Evolutionary conservation across 345 rosid species (phyloP).

Genomic region (Cardamine resedifolia): DNA sequence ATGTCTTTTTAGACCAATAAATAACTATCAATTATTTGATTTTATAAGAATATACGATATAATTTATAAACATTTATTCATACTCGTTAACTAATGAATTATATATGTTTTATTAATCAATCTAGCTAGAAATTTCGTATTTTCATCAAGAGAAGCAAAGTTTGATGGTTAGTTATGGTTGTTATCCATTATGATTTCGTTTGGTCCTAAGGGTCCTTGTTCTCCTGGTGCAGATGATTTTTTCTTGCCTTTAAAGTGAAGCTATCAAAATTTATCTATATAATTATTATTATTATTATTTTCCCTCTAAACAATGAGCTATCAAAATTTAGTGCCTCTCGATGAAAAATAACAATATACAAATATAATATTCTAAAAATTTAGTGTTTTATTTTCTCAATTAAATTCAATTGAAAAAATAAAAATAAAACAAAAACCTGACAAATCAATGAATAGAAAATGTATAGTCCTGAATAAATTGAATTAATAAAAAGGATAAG

Average conservation of each 20-base stretch:
- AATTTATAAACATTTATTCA: background rate
- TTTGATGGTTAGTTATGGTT: slow-evolving; percentile 27
- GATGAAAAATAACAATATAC: too few species aligned
- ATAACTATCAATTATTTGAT: background rate
- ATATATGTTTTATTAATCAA: background rate
- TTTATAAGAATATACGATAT: background rate
- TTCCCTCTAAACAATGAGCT: too few species aligned
- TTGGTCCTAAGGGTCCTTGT: slow-evolving; percentile 29
- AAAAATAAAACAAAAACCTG: too few species aligned
- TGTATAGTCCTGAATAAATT: too few species aligned
- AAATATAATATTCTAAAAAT: too few species aligned
- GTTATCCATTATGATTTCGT: slow-evolving; percentile 26
- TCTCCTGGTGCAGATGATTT: slow-evolving; percentile 1
- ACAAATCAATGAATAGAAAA: too few species aligned
- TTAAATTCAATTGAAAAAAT: too few species aligned
- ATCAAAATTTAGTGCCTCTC: background rate
- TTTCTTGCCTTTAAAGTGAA: slow-evolving; percentile 22
- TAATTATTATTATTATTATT: too few species aligned
- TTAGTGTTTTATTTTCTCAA: too few species aligned
- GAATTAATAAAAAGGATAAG: too few species aligned
- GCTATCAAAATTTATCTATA: background rate
- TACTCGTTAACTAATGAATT: background rate
- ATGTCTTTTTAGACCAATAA: background rate
- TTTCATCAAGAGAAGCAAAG: background rate
- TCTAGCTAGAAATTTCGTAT: background rate